phyloP scores from a whole-genome alignment of 2,329 filamentous ascomycete genomes.

The Colletotrichum cordylinicola region DNA sequence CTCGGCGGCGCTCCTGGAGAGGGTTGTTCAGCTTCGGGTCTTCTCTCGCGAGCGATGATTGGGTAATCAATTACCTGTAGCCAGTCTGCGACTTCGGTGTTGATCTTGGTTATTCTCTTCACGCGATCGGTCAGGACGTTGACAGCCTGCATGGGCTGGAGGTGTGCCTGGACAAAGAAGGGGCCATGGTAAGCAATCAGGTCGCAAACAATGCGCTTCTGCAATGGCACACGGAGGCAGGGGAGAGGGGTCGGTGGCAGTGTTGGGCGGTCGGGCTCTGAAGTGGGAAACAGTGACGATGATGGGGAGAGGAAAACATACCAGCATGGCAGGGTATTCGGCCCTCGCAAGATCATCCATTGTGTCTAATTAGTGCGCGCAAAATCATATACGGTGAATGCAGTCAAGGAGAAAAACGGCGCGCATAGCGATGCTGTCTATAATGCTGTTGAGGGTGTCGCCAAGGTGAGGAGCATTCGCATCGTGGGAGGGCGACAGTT shows the following conservation, averaged over 20 bases:
- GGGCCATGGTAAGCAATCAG: conserved; percentile 18
- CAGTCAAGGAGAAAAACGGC: conserved; percentile 19
- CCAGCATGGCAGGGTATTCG: conserved; percentile 95
- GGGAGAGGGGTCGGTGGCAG: conserved; percentile 7
- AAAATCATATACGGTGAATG: conserved; percentile 19
- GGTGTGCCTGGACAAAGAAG: conserved; percentile 65
- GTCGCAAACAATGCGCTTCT: conserved; percentile 18
- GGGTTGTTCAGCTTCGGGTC: conserved; percentile 11
- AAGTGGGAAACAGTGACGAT: background rate
- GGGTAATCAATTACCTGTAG: conserved; percentile 72
- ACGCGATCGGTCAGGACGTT: conserved; percentile 85
- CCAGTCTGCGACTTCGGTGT: conserved; percentile 94
- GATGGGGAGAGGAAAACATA: conserved; percentile 42
- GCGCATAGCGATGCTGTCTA: conserved; percentile 26
- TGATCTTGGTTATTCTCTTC: conserved; percentile 84
- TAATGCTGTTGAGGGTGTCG: conserved; percentile 14
- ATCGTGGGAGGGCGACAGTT: conserved; percentile 10
- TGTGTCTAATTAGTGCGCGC: conserved; percentile 29
- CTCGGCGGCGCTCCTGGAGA: conserved; percentile 82
- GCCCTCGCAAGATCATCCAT: conserved; percentile 83
- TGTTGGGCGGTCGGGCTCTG: background rate
- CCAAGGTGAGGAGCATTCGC: conserved; percentile 22
- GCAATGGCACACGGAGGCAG: background rate
- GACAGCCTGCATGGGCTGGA: conserved; percentile 84
- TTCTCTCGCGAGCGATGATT: background rate